phyloP scores from a whole-genome alignment of 768 basidiomycete genomes.

The Sarcodon sp. region DNA sequence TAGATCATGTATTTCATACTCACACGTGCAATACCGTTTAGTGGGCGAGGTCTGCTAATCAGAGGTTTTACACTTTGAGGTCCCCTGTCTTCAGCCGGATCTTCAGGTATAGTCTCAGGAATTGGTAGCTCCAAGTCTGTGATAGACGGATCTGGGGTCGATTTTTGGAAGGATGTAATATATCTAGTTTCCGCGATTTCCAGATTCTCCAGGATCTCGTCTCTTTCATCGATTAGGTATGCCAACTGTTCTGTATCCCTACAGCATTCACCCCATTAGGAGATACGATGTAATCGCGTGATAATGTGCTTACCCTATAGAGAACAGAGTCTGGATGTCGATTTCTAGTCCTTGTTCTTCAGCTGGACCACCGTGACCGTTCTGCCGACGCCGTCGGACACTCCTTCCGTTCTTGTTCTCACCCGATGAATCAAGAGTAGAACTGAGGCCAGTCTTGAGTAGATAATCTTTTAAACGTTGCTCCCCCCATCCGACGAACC shows the following conservation, averaged over 20 bases:
- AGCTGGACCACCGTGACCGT: not conserved
- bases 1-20: conserved; percentile 3
- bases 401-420: conserved; percentile 6
- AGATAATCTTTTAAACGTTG: conserved; percentile 59
- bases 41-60: conserved; percentile 58
- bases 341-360: conserved; percentile 40
- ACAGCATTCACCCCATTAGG: not conserved
- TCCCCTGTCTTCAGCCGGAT: conserved; percentile 23
- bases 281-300: not conserved
- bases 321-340: conserved; percentile 62
- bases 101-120: conserved; percentile 18
- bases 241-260: conserved; percentile 65
- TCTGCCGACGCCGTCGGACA: not conserved
- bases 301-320: conserved; percentile 40
- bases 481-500: conserved; percentile 65
- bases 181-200: conserved; percentile 74
- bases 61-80: conserved; percentile 33
- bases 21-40: conserved; percentile 18
- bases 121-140: conserved; percentile 33
- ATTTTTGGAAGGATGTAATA: conserved; percentile 60
- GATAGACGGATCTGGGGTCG: conserved; percentile 63
- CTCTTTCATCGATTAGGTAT: conserved; percentile 60
- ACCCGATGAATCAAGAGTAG: conserved; percentile 28
- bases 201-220: conserved; percentile 64
- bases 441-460: conserved; percentile 52